Base-by-base conservation (phyloP, 768 basidiomycete species). In the Lactifluus volemus region DNA sequence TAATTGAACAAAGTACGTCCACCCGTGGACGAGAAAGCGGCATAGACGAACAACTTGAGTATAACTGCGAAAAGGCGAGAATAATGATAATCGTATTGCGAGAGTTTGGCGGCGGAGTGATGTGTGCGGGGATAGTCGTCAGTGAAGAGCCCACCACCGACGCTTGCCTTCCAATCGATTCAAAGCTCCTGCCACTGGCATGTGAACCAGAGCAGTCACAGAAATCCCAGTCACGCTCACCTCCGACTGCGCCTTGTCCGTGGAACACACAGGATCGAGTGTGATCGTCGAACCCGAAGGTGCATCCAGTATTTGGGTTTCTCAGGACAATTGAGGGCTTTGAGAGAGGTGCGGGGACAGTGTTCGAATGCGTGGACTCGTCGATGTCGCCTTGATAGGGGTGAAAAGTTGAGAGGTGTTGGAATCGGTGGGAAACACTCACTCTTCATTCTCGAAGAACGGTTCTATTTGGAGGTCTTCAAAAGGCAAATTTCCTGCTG, bases 201-300 rank as follows among this genome's bases (percentile, higher is more conserved):
- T 29, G 65, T 63, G 45, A 66, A 66, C 63, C 59, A 60, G 19
- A 55, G 58, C 63, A n/a, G n/a, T n/a, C n/a, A n/a, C 63, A 66
- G 50, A 64, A 53, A 25, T 52, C n/a, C 59, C 63, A 59, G 41
- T 57, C 56, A 25, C 55, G 41, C 14, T 29, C n/a, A 44, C 53
- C 41, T 53, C 41, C 29, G 32, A 41, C 10, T 7, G 49, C 50
- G 48, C 63, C 10, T 49, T 53, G 41, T 66, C 62, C 5, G 64
- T 65, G 14, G 62, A 44, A 44, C 51, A 36, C 7, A 65, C 56
- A 21, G 63, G 62, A 34, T 65, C 64, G 1, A 63, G 39, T n/a
- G 61, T 50, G 44, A 48, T 25, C 19, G 39, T 45, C 4, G 53
- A 58, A 7, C 50, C 38, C 10, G 45, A 41, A 15, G 58, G 32